Base-by-base conservation (phyloP, 2,329 filamentous ascomycete genomes). In the Penicillium frequentans region DNA sequence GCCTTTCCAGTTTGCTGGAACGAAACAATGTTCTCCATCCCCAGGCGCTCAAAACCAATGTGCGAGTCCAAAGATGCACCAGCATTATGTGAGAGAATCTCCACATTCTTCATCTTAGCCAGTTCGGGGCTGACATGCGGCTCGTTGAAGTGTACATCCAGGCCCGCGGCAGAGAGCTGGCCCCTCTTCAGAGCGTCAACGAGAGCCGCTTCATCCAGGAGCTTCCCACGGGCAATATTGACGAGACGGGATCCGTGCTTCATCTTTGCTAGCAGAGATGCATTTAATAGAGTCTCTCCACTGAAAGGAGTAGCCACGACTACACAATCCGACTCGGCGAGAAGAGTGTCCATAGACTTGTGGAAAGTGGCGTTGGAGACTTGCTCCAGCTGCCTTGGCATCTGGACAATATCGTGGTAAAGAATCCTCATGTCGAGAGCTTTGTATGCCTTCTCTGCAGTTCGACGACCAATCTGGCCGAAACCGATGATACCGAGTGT, bases 401-500 rank as follows among this genome's bases (percentile, higher is more conserved):
- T 73, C 24, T 76, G 67, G 21, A 76, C 65, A 8, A 82, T 68
- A 31, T 86, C 83, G 42, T 83, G 76, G 50, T 86, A 86, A 10
- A 79, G 69, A 16, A 91, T 82, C 39, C 79, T 74, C 88, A 91
- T 91, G 42, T 83, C 86, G 62, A 90, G 88, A 0, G 83, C 84
- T 0, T 77, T 63, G 26, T 74, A 70, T 0, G 81, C 83, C 63
- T 87, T 88, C 48, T 81, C 70, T 0, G 85, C 89, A 21, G 91
- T 81, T 35, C 78, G 78, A 62, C 82, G 83, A 3, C 86, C 86
- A 59, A 88, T 86, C 58, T 87, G 85, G 3, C 89, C 89, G 2
- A 91, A 79, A 0, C 89, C 89, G 26, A 92, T 81, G 27, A 91
- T 80, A 0, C 88, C 89, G 0, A 91, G 78, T 0, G 76, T 76